Conservation (phyloP, 805 yeast species). For the Zygoascus flipseniorum region DNA sequence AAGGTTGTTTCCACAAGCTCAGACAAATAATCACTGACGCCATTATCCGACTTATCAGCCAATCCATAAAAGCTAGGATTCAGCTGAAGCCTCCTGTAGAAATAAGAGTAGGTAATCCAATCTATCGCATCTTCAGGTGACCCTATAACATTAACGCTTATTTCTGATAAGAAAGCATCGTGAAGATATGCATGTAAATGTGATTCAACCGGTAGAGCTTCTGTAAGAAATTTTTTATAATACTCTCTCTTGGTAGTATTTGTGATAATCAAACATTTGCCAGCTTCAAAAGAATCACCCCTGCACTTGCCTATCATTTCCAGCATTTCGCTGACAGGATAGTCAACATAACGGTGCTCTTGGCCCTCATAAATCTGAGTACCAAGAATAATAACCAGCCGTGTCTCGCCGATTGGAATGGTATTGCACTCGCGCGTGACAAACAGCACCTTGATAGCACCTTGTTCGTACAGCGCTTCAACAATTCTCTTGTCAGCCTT, state of each 20-base stretch:
- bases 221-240: constrained; percentile 61
- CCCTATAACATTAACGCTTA: constrained; percentile 54
- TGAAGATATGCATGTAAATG: constrained; percentile 47
- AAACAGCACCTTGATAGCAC: constrained; percentile 47
- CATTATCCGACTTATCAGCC: constrained; percentile 50
- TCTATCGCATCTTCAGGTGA: constrained; percentile 81
- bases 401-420: constrained; percentile 38
- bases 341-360: constrained; percentile 64
- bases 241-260: constrained; percentile 47
- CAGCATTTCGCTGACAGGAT: constrained; percentile 46
- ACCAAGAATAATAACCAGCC: constrained; percentile 54
- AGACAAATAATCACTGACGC: constrained; percentile 74
- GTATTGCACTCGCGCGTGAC: constrained; percentile 49
- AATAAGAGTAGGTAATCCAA: constrained; percentile 78
- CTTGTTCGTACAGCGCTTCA: constrained; percentile 42
- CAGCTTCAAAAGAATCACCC: constrained; percentile 15
- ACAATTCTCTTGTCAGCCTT: constrained; percentile 46
- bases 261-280: constrained; percentile 49
- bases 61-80: constrained; percentile 92
- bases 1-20: constrained; percentile 70
- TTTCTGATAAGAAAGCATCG: constrained; percentile 66
- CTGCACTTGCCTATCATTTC: constrained; percentile 26
- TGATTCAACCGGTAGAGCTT: constrained; percentile 81
- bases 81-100: constrained; percentile 67
- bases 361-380: constrained; percentile 65